phyloP scores from a whole-genome alignment of 176 grass and related monocot genomes.

The Oryza longistaminata region DNA sequence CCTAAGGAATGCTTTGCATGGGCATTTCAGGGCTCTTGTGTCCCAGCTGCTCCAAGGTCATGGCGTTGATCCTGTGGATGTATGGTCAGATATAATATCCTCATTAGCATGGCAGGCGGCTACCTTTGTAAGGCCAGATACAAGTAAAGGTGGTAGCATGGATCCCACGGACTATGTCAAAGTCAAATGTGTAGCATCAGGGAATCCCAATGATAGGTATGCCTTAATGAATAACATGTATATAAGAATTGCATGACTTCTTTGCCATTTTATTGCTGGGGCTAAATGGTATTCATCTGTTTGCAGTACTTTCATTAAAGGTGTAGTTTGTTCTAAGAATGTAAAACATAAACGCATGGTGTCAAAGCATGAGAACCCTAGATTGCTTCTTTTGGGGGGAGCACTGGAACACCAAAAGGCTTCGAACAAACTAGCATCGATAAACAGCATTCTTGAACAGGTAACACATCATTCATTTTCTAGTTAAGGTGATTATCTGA shows the following conservation, averaged over 20 bases:
- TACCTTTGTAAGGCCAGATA: slow-evolving; percentile 88
- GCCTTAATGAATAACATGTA: not conserved
- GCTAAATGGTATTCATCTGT: slow-evolving; percentile 58
- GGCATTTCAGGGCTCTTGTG: slow-evolving; percentile 86
- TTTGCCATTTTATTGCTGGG: slow-evolving; percentile 24
- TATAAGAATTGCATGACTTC: slow-evolving; percentile 1
- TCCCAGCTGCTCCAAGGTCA: slow-evolving; percentile 82
- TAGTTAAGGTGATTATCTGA: slow-evolving; percentile 11
- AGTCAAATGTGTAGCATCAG: slow-evolving; percentile 91
- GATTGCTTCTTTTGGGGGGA: slow-evolving; percentile 93
- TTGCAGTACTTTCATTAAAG: slow-evolving; percentile 80
- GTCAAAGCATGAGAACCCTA: slow-evolving; percentile 85
- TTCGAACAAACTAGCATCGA: slow-evolving; percentile 83
- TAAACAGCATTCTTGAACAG: slow-evolving; percentile 80
- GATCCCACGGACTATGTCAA: slow-evolving; percentile 87
- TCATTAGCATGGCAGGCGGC: slow-evolving; percentile 92
- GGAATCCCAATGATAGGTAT: slow-evolving; percentile 87
- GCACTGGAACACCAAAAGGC: slow-evolving; percentile 84
- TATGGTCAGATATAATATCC: slow-evolving; percentile 75
- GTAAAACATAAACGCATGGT: slow-evolving; percentile 99
- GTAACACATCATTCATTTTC: slow-evolving; percentile 35
- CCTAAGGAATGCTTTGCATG: slow-evolving; percentile 64
- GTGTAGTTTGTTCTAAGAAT: slow-evolving; percentile 99
- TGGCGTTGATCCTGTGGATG: slow-evolving; percentile 54
- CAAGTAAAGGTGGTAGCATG: slow-evolving; percentile 92